Base-by-base conservation (phyloP, 78 protist genomes). In the Polysphondylium violaceum region DNA sequence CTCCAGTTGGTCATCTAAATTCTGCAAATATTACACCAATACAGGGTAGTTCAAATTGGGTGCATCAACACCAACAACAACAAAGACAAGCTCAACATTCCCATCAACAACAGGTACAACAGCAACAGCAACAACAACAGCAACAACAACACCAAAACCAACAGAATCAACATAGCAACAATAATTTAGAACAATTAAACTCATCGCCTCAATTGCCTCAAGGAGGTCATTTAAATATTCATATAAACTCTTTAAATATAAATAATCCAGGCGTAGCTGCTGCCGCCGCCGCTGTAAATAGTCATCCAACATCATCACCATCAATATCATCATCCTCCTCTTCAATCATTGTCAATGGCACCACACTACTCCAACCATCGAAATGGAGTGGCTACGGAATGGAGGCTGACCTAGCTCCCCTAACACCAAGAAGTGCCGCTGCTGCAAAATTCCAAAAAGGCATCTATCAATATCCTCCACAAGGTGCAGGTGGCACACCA, bases 321-420 rank as follows among this genome's bases (percentile, higher is more conserved):
- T 31, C 41, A 63, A 27, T 33, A 63, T 36, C 83, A 31, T 27
- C 65, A 33, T 9, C 64, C 53, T 25, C 36, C 40, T 17, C 23
- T 40, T n/a, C n/a, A 9, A 25, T 43, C 27, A 38, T 25, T 27
- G 29, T 63, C 40, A 56, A 75, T 41, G 69, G 69, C 21, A 25
- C 41, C 53, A 29, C 78, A 21, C 17, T 53, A 72, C 29, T 72
- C 4, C 78, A 72, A 51, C 78, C 60, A 33, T 19, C 78, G 33
- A 44, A 72, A 72, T 53, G 64, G 76, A 68, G 27, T 68, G 21
- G 36, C 16, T n/a, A 68, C 27, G 17, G 61, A 21, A 64, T 64
- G 38, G 88, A 68, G 7, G 55, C 43, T 1, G 88, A 78, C 27
- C 19, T 78, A 8, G 88, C 88, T 17, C 88, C 88, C 12, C 60